Evolutionary conservation across 352 stramenopile species (phyloP).

Genomic region (Phytophthora colocasiae): DNA sequence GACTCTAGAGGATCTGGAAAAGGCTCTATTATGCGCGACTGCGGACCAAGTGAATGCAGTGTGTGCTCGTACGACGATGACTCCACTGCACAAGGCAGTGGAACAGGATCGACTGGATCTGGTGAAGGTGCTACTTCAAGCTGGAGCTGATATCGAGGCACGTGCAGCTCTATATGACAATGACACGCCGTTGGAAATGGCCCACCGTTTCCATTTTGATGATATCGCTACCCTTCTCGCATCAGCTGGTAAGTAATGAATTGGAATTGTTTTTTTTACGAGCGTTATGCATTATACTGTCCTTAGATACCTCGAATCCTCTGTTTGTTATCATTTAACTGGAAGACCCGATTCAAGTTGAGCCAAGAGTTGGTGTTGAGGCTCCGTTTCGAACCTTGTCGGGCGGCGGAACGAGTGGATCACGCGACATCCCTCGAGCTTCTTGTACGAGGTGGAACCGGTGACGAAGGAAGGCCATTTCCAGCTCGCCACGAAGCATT

Average conservation of each 20-base stretch:
- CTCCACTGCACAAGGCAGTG: conserved; percentile 70
- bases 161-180: conserved; percentile 64
- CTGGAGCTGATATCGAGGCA: conserved; percentile 49
- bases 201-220: conserved; percentile 56
- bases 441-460: conserved; percentile 85
- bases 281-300: too few relatives aligned
- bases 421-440: conserved; percentile 61
- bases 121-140: conserved; percentile 49
- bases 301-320: conserved; percentile 7
- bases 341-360: neutral
- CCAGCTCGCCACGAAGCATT: conserved; percentile 80
- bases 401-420: conserved; percentile 52
- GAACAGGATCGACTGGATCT: conserved; percentile 64
- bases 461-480: conserved; percentile 84
- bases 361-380: conserved; percentile 12
- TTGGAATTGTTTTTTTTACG: too few relatives aligned
- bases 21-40: conserved; percentile 24
- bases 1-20: conserved; percentile 16
- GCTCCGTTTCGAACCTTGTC: conserved; percentile 28
- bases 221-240: conserved; percentile 32
- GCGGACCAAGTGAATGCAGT: conserved; percentile 42
- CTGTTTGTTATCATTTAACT: neutral
- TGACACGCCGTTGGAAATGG: conserved; percentile 69
- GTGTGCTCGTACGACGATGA: conserved; percentile 66
- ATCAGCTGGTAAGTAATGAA: neutral